Evolutionary conservation across 1,139 yeast species (phyloP).

Genomic region (Magnusiomyces ingens): DNA sequence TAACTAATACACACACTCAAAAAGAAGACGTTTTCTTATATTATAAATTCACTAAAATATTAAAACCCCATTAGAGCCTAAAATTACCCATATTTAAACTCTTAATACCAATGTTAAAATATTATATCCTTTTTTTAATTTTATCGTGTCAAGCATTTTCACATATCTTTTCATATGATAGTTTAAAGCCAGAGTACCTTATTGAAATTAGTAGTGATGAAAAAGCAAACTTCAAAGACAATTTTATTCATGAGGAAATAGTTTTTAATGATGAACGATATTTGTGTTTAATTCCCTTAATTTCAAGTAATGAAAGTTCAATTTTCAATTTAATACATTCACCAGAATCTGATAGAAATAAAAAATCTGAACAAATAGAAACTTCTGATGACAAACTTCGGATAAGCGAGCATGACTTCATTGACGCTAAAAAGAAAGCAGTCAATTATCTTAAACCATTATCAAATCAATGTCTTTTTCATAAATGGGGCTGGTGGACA

Average conservation of each 20-base stretch:
- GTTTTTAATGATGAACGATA: background rate
- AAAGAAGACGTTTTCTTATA: too few relatives aligned
- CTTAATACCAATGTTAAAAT: too few relatives aligned
- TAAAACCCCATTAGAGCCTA: too few relatives aligned
- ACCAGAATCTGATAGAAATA: conserved; percentile 3
- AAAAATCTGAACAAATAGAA: conserved; percentile 1
- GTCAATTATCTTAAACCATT: conserved; percentile 27
- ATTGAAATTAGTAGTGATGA: too few relatives aligned
- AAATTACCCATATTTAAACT: too few relatives aligned
- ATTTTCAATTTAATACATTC: conserved; percentile 5
- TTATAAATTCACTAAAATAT: too few relatives aligned
- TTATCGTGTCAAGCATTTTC: too few relatives aligned
- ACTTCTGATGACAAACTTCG: conserved; percentile 7
- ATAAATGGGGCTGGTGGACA: conserved; percentile 54
- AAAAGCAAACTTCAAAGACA: background rate
- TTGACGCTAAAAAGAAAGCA: conserved; percentile 23
- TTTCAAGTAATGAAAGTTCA: conserved; percentile 9
- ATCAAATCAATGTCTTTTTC: conserved; percentile 33
- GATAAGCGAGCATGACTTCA: conserved; percentile 8
- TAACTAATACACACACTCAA: too few relatives aligned
- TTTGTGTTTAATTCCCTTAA: conserved; percentile 3
- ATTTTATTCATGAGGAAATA: background rate
- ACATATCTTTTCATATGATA: too few relatives aligned
- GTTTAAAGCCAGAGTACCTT: too few relatives aligned
- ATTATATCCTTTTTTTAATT: too few relatives aligned